Base-by-base conservation (phyloP, 2,329 filamentous ascomycete species). In the Ceratocystis cacaofunesta region DNA sequence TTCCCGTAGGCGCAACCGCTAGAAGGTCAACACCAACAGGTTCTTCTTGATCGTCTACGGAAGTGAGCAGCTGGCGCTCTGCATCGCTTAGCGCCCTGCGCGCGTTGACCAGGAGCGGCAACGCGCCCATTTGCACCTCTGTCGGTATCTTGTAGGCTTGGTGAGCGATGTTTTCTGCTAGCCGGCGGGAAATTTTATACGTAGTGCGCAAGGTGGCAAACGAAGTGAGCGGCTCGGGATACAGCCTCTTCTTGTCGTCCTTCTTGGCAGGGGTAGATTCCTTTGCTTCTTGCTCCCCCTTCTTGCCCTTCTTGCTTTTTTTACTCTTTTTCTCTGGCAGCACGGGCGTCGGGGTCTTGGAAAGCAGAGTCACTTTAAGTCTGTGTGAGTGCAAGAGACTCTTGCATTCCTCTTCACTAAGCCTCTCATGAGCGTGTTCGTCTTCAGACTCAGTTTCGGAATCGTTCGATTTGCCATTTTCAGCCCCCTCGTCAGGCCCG, bases 1-100 rank as follows among this genome's bases (percentile, higher is more conserved):
- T 97, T 28, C 94, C 94, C 0, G 94, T 99, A 1, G 94, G 94
- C 2, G 94, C 94, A 55, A 97, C 85, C 0, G 90, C 89, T 68
- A 99, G 75, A 48, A 99, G 84, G 77, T 99, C 87, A 3, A 62
- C 52, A 1, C 36, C 28, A 22, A n/a, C n/a, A 32, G 28, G 22
- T 7, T 36, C 19, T 12, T 74, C 74, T 62, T 70, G 68, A 5
- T 69, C 69, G 32, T 72, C 68, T 15, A 71, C 65, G 2, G 64
- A 70, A 17, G 36, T 36, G n/a, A 66, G 41, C 3, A 19, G 50
- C 22, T 22, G 57, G 32, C 36, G 36, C 15, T 58, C 44, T 12
- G 32, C 41, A 5, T 48, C 61, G 7, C 74, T 74, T 36, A 85
- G 75, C 0, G 82, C 82, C 65, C 74, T 77, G 68, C 79, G 77